Conservation (phyloP, 1,284 basidiomycete species). For the Cryptococcus sp. region DNA sequence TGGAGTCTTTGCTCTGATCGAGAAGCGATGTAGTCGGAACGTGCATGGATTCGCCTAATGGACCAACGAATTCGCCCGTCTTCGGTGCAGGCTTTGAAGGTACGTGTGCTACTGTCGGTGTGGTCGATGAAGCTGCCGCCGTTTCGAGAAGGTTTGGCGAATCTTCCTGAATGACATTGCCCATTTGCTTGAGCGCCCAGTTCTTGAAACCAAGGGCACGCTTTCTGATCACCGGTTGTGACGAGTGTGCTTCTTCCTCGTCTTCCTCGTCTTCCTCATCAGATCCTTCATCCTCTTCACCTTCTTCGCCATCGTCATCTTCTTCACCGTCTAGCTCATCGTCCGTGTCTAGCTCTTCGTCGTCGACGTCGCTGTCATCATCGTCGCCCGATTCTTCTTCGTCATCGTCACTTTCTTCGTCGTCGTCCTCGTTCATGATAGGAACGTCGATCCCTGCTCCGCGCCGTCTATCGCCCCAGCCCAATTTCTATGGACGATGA, state of each 20-base stretch:
- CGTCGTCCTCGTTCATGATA: slow-evolving; percentile 12
- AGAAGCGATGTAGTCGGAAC: slow-evolving; percentile 50
- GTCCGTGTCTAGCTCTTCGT: slow-evolving; percentile 26
- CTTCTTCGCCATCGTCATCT: slow-evolving; percentile 18
- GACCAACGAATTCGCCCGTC: slow-evolving; percentile 45
- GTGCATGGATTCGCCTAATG: slow-evolving; percentile 44
- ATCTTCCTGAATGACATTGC: slow-evolving; percentile 27
- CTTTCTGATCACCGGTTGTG: slow-evolving; percentile 30
- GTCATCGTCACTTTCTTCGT: slow-evolving; percentile 20
- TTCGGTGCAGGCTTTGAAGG: slow-evolving; percentile 18
- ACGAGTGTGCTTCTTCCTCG: slow-evolving; percentile 22
- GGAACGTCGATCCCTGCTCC: neutral
- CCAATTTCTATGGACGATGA: neutral
- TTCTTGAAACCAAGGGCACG: slow-evolving; percentile 69
- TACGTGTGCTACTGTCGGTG: slow-evolving; percentile 12
- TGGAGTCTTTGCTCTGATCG: slow-evolving; percentile 23
- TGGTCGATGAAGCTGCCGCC: slow-evolving; percentile 17
- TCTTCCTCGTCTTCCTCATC: slow-evolving; percentile 17
- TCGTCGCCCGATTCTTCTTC: slow-evolving; percentile 25
- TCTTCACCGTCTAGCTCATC: slow-evolving; percentile 19
- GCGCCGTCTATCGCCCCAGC: neutral
- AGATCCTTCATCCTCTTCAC: slow-evolving; percentile 6
- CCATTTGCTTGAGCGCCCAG: slow-evolving; percentile 74
- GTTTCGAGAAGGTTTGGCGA: slow-evolving; percentile 16
- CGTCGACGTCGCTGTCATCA: slow-evolving; percentile 28